Evolutionary conservation across 371 early-diverging fungal species (phyloP).

Genomic region (Smittium culicis): DNA sequence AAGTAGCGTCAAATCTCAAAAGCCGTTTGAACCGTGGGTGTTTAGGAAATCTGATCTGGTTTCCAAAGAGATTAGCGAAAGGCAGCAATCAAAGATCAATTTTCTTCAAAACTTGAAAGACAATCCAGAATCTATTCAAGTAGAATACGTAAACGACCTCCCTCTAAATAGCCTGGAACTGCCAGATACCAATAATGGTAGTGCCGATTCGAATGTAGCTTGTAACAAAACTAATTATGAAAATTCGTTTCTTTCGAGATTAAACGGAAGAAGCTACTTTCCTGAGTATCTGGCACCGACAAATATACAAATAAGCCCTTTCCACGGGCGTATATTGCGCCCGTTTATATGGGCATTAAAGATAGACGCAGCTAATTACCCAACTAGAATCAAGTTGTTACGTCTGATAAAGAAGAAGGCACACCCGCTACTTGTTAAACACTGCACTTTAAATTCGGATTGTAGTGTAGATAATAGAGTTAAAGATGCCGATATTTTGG

Average conservation of each 20-base stretch:
- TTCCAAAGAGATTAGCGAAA: neutral
- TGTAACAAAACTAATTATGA: slow-evolving; percentile 51
- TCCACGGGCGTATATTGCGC: slow-evolving; percentile 45
- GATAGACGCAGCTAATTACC: neutral
- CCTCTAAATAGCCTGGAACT: neutral
- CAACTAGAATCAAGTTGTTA: neutral
- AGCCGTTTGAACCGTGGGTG: neutral
- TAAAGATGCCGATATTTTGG: too few relatives aligned
- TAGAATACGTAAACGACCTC: neutral
- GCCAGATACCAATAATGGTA: slow-evolving; percentile 14
- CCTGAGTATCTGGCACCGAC: slow-evolving; percentile 39
- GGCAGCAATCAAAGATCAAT: neutral
- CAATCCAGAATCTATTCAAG: neutral
- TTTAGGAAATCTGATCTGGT: neutral
- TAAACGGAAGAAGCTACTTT: slow-evolving; percentile 46
- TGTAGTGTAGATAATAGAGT: too few relatives aligned
- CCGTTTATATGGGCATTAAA: slow-evolving; percentile 62
- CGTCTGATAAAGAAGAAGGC: neutral
- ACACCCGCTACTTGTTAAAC: neutral
- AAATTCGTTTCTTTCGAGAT: slow-evolving; percentile 54
- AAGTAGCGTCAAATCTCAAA: neutral
- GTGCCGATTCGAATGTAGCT: slow-evolving; percentile 16
- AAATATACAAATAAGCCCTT: slow-evolving; percentile 41
- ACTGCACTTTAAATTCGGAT: too few relatives aligned
- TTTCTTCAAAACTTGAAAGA: neutral